Evolutionary conservation across 257 asterid species (phyloP), one percentile per base, ranked within the genome.

Genomic region (Orobanche coerulescens): DNA sequence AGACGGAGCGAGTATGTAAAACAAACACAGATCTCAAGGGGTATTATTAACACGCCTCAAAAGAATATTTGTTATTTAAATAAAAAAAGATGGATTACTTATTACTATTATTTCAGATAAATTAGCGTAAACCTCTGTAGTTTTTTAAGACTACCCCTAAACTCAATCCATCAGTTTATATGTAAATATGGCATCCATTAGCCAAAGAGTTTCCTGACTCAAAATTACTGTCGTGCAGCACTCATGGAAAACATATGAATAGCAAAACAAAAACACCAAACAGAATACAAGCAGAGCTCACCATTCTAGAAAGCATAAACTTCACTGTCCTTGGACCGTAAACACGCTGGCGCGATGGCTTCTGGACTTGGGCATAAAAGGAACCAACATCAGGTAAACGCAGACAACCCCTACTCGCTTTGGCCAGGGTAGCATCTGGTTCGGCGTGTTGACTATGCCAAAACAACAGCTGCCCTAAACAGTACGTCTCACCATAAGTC

Each of bases 361-460:
- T 84, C 80, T 89, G 96, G 75, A 81, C 79, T 83, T 83, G 86
- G 4, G 97, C 94, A 43, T 93, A 93, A 73, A 93, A 93, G 61
- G 99, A 93, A 53, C 91, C 97, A 42, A 84, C 76, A 15, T 93
- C 97, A 5, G 99, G 99, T 67, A 93, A 76, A 66, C 94, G 81
- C 77, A 93, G 75, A 78, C 97, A 93, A 68, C 99, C 99, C 82
- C 92, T 76, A 71, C 99, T 85, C 43, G 90, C 91, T 70, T 76
- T 87, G 62, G 76, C 84, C 53, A 89, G 82, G 68, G 64, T 71
- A 51, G 81, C 68, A 71, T 84, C 99, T 3, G 99, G 99, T 36
- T 89, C 87, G 4, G 97, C 85, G 58, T 76, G 79, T 80, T 93
- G 99, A 68, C 62, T 87, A 64, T 89, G 74, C 99, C 99, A 93